Base-by-base conservation (phyloP, 345 rosid genomes). In the Xanthoceras sorbifolium region DNA sequence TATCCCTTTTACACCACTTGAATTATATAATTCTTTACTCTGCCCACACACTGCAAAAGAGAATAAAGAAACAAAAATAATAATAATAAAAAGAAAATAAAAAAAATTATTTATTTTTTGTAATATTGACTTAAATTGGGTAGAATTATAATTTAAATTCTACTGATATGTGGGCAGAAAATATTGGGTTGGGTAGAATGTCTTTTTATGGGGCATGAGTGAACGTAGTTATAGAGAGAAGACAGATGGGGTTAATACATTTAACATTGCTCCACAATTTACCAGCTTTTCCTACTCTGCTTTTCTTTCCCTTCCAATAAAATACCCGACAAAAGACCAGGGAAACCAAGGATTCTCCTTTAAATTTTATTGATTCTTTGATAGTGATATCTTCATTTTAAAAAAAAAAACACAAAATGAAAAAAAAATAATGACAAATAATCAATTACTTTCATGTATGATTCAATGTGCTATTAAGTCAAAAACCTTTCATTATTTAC, bases 1-100 rank as follows among this genome's bases (percentile, higher is more conserved):
- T 1, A n/a, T n/a, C 17, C 29, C 76, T 80, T 81, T 70, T 18
- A 12, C 78, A 66, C 86, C 89, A 89, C 88, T 89, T 74, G 82
- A 80, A 85, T 73, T 79, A 64, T 68, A 81, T 23, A 76, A 82
- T 77, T 76, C 64, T 65, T 69, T 78, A 66, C 69, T 72, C 82
- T 78, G 82, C 85, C 85, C 87, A 82, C 87, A 77, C 77, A 78
- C 72, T 54, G 62, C 68, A 48, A 77, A 65, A 14, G 64, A 71
- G 81, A 79, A 75, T 32, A 75, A 65, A 84, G 68, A 80, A 77
- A 69, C 64, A 66, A n/a, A 52, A n/a, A n/a, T n/a, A n/a, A n/a
- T n/a, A n/a, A n/a, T n/a, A 67, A 14, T 57, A 77, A 46, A 32
- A 44, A 31, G 34, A 34, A 7, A 20, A 18, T 52, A 66, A 75